Conservation (phyloP, 1,139 yeast species). For the Hyphopichia wangnamkhiaoensis region DNA sequence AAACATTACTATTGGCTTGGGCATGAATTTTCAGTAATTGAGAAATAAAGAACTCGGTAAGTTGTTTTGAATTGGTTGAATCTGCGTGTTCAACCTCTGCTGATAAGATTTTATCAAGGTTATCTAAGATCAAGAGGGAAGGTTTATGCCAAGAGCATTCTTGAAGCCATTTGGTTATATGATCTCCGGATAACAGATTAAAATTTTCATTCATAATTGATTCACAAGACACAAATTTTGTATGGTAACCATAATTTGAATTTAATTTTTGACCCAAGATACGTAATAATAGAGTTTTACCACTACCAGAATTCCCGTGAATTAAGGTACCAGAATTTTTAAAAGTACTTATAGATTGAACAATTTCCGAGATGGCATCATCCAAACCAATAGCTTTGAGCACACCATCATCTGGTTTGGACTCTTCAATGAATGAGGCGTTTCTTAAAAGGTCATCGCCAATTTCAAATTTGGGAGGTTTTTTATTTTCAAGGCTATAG, state of each 20-base stretch:
- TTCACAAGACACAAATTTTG: slow-evolving; percentile 54
- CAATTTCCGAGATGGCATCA: slow-evolving; percentile 39
- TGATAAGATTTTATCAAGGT: slow-evolving; percentile 73
- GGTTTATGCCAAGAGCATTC: slow-evolving; percentile 83
- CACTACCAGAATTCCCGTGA: slow-evolving; percentile 79
- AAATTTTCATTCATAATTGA: slow-evolving; percentile 55
- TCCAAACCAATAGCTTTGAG: slow-evolving; percentile 60
- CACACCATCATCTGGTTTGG: slow-evolving; percentile 10
- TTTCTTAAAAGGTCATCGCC: slow-evolving; percentile 58
- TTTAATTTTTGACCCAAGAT: slow-evolving; percentile 41
- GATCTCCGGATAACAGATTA: slow-evolving; percentile 42
- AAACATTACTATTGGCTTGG: slow-evolving; percentile 47
- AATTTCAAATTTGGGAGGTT: slow-evolving; percentile 41
- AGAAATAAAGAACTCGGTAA: slow-evolving; percentile 47
- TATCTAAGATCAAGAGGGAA: slow-evolving; percentile 72
- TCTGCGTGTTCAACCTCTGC: slow-evolving; percentile 74
- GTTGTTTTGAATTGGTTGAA: slow-evolving; percentile 58
- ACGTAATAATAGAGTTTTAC: slow-evolving; percentile 62
- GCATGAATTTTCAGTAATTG: slow-evolving; percentile 41
- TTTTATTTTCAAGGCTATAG: slow-evolving; percentile 22
- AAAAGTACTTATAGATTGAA: slow-evolving; percentile 46
- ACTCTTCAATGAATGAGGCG: slow-evolving; percentile 43
- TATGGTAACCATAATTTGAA: slow-evolving; percentile 39
- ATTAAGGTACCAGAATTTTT: slow-evolving; percentile 56
- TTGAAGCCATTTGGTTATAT: slow-evolving; percentile 53